phyloP scores from a whole-genome alignment of 164 flowering plant species.

The Santalum album region DNA sequence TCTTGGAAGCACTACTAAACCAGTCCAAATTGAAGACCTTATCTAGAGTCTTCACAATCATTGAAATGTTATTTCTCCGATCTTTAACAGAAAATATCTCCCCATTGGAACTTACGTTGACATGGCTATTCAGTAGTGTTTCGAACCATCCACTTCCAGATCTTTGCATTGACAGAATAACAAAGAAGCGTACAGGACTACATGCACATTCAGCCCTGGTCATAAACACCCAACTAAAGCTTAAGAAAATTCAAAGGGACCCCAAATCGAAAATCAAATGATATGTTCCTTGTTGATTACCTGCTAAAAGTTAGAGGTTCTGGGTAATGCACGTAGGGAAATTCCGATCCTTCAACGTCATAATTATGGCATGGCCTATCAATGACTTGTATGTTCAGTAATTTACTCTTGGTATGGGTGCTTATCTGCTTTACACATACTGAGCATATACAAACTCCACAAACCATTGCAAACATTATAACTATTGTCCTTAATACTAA shows the following conservation, averaged over 20 bases:
- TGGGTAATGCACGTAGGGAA: conserved; percentile 49
- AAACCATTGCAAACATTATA: conserved; percentile 54
- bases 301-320: conserved; percentile 58
- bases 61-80: conserved; percentile 52
- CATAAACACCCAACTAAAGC: conserved; percentile 2
- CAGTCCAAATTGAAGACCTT: conserved; percentile 68
- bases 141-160: conserved; percentile 98
- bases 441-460: conserved; percentile 61
- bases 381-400: conserved; percentile 24
- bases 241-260: neutral
- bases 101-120: conserved; percentile 81
- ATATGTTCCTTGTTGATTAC: conserved; percentile 16
- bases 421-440: conserved; percentile 64
- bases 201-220: conserved; percentile 60
- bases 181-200: conserved; percentile 67
- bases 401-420: conserved; percentile 19
- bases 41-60: conserved; percentile 53
- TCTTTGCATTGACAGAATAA: conserved; percentile 71
- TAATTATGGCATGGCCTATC: conserved; percentile 23
- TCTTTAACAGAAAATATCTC: conserved; percentile 58
- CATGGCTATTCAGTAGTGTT: conserved; percentile 72
- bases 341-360: conserved; percentile 17
- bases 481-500: conserved; percentile 48
- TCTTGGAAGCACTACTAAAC: conserved; percentile 82
- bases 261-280: conserved; percentile 1